A percentile compares a stretch with the other conserved stretches of the same genome.
Conservation (phyloP, 2,329 filamentous ascomycete species). For the Clonostachys rhizophaga region DNA sequence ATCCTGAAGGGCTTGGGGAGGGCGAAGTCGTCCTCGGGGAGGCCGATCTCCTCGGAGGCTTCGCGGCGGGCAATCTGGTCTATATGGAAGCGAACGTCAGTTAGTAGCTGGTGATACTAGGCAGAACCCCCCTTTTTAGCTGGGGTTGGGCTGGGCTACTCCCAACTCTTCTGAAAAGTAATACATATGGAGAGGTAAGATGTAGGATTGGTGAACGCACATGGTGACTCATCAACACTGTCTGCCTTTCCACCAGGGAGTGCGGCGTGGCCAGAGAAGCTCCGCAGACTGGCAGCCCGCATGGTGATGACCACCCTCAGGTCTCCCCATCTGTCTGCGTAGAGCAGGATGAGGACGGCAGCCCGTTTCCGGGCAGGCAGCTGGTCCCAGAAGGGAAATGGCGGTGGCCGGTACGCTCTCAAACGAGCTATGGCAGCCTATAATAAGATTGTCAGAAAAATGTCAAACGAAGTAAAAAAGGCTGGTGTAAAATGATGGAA, state of each 20-base stretch:
- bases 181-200: not conserved
- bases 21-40: conserved; percentile 65
- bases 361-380: conserved; percentile 66
- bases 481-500: too few relatives aligned
- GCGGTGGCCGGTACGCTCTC: conserved; percentile 54
- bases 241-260: conserved; percentile 77
- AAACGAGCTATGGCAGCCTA: conserved; percentile 57
- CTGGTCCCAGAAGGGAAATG: conserved; percentile 57
- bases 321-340: conserved; percentile 77
- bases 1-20: conserved; percentile 76
- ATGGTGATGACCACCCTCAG: conserved; percentile 68
- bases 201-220: conserved; percentile 27
- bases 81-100: conserved; percentile 14
- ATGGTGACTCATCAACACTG: conserved; percentile 51
- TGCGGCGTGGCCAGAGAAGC: conserved; percentile 80
- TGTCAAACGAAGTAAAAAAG: not conserved
- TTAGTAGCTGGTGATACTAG: not conserved
- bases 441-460: not conserved
- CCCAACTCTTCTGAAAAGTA: not conserved
- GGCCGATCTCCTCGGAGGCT: conserved; percentile 88
- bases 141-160: not conserved
- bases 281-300: conserved; percentile 58
- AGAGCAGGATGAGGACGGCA: conserved; percentile 83
- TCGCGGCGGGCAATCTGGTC: conserved; percentile 85
- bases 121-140: too few relatives aligned